Percentiles rank a stretch among this genome's conserved stretches.
These are phyloP conservation scores for Leavenworthia alabamica DNA, from an alignment of 345 rosid species.

Conservation along the genomic window DNA sequence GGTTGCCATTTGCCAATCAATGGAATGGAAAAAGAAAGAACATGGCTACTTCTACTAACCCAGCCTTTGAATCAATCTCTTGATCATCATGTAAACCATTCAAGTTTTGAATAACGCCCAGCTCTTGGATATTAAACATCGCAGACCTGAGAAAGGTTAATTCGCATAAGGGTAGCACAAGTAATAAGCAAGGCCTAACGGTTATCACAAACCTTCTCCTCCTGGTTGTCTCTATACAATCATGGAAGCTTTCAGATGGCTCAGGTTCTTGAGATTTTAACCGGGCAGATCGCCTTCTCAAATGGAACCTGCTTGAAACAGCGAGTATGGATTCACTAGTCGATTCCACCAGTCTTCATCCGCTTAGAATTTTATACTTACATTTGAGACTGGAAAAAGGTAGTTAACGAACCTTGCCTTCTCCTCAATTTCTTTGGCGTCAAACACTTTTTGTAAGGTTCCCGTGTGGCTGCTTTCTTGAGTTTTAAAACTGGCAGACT, in stretches of 20 bases:
- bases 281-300: background rate
- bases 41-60: slow-evolving; percentile 32
- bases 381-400: background rate
- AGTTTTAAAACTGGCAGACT: background rate
- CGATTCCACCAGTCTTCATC: background rate
- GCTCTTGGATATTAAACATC: slow-evolving; percentile 21
- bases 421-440: background rate
- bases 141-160: slow-evolving; percentile 11
- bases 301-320: background rate
- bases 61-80: slow-evolving; percentile 31
- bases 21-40: background rate
- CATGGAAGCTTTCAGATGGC: background rate
- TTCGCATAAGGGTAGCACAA: background rate
- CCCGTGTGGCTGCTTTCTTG: background rate
- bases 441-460: background rate
- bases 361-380: background rate
- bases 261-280: slow-evolving; percentile 3
- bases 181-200: background rate
- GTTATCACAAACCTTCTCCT: slow-evolving; percentile 14
- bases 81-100: slow-evolving; percentile 16
- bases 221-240: slow-evolving; percentile 5
- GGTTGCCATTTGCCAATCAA: background rate
- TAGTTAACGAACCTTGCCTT: background rate
- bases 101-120: slow-evolving; percentile 14
- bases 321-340: background rate